These are phyloP conservation scores for Chlorencoelia australis DNA, from an alignment of 2,329 filamentous ascomycete species.

Conservation along the genomic window DNA sequence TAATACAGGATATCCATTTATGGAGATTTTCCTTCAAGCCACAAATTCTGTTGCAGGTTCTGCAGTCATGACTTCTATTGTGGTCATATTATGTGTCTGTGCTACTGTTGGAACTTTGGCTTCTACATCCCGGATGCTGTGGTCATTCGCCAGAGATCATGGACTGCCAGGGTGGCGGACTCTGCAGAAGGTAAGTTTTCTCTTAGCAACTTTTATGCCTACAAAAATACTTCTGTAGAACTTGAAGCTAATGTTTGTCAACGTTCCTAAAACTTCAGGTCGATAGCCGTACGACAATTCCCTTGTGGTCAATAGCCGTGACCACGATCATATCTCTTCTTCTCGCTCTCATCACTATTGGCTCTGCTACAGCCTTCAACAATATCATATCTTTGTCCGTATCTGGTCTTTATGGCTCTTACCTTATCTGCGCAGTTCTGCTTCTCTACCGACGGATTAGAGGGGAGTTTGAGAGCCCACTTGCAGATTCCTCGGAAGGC, in stretches of 20 bases:
- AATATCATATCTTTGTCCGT: constrained; percentile 35
- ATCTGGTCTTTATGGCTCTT: constrained; percentile 5
- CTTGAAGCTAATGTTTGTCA: not conserved
- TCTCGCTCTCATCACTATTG: constrained; percentile 34
- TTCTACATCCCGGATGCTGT: constrained; percentile 30
- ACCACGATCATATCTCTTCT: constrained; percentile 2
- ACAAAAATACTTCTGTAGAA: no score
- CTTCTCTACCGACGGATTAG: constrained; percentile 6
- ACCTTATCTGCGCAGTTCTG: constrained; percentile 5
- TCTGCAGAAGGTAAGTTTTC: constrained; percentile 26
- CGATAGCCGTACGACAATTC: not conserved
- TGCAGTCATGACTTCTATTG: constrained; percentile 36
- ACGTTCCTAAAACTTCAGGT: no score
- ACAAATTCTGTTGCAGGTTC: constrained; percentile 35
- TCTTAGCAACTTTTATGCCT: no score
- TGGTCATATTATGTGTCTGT: constrained; percentile 30
- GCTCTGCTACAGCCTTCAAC: constrained; percentile 39
- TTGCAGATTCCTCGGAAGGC: not conserved
- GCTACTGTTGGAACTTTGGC: constrained; percentile 29
- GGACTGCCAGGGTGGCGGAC: constrained; percentile 32
- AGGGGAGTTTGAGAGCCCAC: not conserved
- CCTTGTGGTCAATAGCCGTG: constrained; percentile 3
- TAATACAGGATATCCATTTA: constrained; percentile 35
- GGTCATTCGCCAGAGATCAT: constrained; percentile 35
- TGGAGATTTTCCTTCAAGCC: constrained; percentile 41